Evolutionary conservation across 176 grass and related monocot genomes (phyloP).

Genomic region (Bromus sterilis): DNA sequence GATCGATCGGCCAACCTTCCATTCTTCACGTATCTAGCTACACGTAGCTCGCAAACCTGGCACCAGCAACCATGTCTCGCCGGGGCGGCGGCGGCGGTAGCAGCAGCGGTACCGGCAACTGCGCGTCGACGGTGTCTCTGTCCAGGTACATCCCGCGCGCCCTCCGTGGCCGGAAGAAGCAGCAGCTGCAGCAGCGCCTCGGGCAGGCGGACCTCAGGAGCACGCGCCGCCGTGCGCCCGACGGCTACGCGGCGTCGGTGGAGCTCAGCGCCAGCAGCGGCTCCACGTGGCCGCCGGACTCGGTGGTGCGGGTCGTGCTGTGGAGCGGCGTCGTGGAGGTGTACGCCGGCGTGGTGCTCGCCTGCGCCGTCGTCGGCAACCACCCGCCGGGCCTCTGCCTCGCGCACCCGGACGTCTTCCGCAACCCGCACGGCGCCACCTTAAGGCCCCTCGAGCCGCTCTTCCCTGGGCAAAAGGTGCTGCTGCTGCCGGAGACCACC

Average conservation of each 20-base stretch:
- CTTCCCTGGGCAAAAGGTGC: constrained; percentile 55
- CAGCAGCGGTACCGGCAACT: too few species aligned
- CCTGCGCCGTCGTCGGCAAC: constrained; percentile 37
- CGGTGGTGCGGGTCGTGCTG: constrained; percentile 50
- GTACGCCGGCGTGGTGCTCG: constrained; percentile 40
- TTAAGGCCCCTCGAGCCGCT: constrained; percentile 29
- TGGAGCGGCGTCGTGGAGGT: constrained; percentile 40
- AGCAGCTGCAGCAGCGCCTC: neutral
- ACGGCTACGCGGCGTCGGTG: neutral
- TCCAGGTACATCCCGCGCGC: constrained; percentile 10
- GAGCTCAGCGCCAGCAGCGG: constrained; percentile 2
- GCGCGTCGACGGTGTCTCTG: neutral
- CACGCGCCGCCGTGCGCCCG: too few species aligned
- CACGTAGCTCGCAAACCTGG: too few species aligned
- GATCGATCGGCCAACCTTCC: too few species aligned
- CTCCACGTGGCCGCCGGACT: neutral
- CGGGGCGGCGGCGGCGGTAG: neutral
- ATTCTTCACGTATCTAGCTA: too few species aligned
- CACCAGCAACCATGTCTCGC: neutral
- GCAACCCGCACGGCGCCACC: constrained; percentile 39
- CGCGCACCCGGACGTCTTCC: constrained; percentile 50
- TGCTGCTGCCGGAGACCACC: constrained; percentile 34
- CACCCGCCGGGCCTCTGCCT: constrained; percentile 55
- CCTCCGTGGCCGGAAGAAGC: neutral
- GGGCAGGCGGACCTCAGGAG: neutral